These are phyloP conservation scores for Phialocephala subalpina DNA, from an alignment of 2,329 filamentous ascomycete genomes.

Conservation along the genomic window DNA sequence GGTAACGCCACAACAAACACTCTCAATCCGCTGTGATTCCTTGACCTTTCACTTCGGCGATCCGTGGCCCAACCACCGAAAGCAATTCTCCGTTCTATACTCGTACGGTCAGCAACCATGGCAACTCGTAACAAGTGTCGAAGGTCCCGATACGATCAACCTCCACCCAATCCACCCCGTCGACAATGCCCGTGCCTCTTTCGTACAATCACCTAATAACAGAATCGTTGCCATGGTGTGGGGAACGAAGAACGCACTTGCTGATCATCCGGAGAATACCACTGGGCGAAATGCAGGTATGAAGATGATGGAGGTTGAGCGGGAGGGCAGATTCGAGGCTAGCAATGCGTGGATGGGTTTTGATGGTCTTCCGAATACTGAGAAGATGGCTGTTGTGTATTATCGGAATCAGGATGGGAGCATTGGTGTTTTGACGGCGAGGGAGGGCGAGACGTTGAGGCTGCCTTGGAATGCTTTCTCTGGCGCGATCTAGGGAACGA, in stretches of 20 bases:
- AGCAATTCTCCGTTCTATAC: conserved; percentile 13
- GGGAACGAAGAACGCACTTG: conserved; percentile 9
- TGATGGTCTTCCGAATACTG: not conserved
- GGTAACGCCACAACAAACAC: conserved; percentile 5
- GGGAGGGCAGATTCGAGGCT: conserved; percentile 8
- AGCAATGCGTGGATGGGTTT: conserved; percentile 13
- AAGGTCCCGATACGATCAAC: conserved; percentile 3
- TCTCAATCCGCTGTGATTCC: conserved; percentile 12
- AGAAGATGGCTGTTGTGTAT: conserved; percentile 10
- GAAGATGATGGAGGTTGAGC: conserved; percentile 12
- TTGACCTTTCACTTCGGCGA: conserved; percentile 12
- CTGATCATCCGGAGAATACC: not conserved
- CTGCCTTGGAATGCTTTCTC: conserved; percentile 17
- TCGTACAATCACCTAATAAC: conserved; percentile 4
- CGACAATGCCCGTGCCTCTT: not conserved
- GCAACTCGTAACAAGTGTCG: not conserved
- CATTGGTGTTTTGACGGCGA: conserved; percentile 9
- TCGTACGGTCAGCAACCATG: conserved; percentile 15
- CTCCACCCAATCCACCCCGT: conserved; percentile 6
- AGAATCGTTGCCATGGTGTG: conserved; percentile 9
- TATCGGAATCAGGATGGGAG: conserved; percentile 13
- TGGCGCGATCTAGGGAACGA: conserved; percentile 7
- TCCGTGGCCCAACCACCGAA: conserved; percentile 3
- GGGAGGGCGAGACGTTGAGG: conserved; percentile 14
- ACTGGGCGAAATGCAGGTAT: not conserved